Evolutionary conservation across 1,284 basidiomycete species (phyloP).

Genomic region (Stygiomarasmius scandens): DNA sequence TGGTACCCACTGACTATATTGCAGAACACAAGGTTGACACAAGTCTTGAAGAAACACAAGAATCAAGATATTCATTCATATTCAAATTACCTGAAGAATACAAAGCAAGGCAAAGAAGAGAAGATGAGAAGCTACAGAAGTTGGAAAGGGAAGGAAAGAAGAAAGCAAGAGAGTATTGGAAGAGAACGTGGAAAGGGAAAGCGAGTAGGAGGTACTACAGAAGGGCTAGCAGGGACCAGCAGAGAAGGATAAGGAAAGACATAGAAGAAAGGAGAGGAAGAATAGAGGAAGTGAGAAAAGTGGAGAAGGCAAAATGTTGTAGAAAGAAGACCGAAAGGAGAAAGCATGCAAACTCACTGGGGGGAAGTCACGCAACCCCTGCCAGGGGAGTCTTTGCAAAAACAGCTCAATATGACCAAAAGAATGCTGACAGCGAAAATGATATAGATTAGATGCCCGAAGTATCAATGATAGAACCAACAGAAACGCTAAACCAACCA

Average conservation of each 20-base stretch:
- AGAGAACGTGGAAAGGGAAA: no score
- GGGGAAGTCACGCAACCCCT: slow-evolving; percentile 5
- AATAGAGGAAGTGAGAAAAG: neutral
- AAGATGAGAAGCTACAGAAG: neutral
- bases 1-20: no score
- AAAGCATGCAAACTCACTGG: slow-evolving; percentile 1
- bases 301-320: no score
- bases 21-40: neutral
- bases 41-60: neutral
- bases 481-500: neutral
- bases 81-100: neutral
- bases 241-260: neutral
- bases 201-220: no score
- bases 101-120: neutral
- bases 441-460: neutral
- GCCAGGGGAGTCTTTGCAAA: slow-evolving; percentile 1
- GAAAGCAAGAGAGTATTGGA: neutral
- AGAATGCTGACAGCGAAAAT: neutral
- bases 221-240: neutral
- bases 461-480: neutral
- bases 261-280: neutral
- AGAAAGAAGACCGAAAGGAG: neutral
- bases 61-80: neutral
- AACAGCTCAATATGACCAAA: neutral
- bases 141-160: neutral